A percentile compares a stretch with the other conserved stretches of the same genome.
phyloP scores from a whole-genome alignment of 148 eudicot genomes.

The Vaccinium macrocarpon region DNA sequence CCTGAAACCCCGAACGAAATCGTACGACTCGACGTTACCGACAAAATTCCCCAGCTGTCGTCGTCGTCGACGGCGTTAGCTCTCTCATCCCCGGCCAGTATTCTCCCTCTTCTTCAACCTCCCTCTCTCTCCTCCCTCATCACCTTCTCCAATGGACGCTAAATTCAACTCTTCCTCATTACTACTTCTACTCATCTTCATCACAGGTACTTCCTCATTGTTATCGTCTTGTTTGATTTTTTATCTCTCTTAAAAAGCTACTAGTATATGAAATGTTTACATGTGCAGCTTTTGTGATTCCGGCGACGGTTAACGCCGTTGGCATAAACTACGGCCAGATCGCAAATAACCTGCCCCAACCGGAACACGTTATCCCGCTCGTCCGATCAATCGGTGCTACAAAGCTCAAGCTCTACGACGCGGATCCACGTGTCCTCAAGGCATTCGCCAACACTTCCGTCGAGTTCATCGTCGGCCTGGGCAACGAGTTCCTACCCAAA shows the following conservation, averaged over 20 bases:
- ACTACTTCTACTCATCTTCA: neutral
- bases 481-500: conserved; percentile 19
- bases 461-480: neutral
- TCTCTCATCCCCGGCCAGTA: no score
- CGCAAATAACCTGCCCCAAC: neutral
- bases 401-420: neutral
- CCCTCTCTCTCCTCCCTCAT: neutral
- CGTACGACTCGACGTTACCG: neutral
- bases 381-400: neutral
- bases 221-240: neutral
- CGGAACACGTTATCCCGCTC: neutral
- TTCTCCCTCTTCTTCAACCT: neutral
- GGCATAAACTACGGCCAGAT: conserved; percentile 4
- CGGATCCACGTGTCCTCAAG: neutral
- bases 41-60: no score
- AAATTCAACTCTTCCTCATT: neutral
- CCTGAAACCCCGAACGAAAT: neutral
- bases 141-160: neutral
- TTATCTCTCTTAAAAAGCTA: neutral
- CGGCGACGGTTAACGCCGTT: neutral
- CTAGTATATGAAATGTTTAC: no score
- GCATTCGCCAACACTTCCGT: neutral
- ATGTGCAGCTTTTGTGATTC: conserved; percentile 15
- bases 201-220: neutral
- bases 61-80: no score